phyloP scores from a whole-genome alignment of 2,329 filamentous ascomycete genomes.

The Chaetomium globosum region DNA sequence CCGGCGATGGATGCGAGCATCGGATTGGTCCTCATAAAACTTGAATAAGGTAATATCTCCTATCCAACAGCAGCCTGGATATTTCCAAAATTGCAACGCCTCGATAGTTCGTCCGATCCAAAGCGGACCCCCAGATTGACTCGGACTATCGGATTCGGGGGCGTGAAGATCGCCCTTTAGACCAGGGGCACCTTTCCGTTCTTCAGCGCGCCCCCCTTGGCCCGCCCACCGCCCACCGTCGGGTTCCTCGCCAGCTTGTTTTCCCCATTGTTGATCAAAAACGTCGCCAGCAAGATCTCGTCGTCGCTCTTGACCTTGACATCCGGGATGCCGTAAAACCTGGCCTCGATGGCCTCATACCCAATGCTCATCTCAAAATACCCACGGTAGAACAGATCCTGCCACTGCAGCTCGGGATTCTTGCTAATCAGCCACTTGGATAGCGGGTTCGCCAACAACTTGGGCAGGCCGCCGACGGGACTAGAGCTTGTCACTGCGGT shows the following conservation, averaged over 20 bases:
- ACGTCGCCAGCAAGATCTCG: constrained; percentile 70
- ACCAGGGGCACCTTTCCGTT: constrained; percentile 43
- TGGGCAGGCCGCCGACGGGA: constrained; percentile 60
- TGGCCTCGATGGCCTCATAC: constrained; percentile 60
- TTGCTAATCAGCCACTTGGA: constrained; percentile 49
- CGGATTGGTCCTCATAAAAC: background rate
- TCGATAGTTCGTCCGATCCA: background rate
- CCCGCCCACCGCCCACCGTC: constrained; percentile 46
- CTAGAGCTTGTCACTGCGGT: constrained; percentile 65
- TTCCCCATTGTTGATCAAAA: constrained; percentile 64
- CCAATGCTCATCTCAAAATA: constrained; percentile 68
- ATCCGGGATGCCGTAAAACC: constrained; percentile 65
- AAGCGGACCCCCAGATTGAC: background rate
- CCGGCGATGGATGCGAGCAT: background rate
- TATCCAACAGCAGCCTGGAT: background rate
- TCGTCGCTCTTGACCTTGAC: constrained; percentile 61
- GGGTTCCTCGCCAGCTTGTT: constrained; percentile 56
- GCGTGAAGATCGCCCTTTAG: background rate
- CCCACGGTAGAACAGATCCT: constrained; percentile 72
- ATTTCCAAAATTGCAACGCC: background rate
- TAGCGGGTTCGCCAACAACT: constrained; percentile 53
- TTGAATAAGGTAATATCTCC: background rate
- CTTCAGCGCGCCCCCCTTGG: constrained; percentile 60
- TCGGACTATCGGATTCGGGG: background rate
- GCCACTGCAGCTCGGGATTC: constrained; percentile 71